Conservation (phyloP, 805 yeast genomes). For the Candida parachauliodes region DNA sequence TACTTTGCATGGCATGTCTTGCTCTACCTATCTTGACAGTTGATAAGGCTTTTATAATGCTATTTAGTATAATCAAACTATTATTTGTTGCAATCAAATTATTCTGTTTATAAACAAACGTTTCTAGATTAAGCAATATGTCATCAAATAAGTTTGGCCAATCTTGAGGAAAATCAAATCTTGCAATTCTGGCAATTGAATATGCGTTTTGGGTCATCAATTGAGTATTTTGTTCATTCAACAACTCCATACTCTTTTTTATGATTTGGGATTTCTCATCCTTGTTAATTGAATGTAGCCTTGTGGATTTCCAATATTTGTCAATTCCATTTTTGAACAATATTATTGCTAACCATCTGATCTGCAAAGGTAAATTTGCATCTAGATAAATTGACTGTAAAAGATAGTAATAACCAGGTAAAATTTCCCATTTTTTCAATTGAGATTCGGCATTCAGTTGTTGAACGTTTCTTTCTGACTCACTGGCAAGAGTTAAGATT, state of each 20-base stretch:
- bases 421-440: constrained; percentile 64
- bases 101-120: constrained; percentile 35
- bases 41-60: constrained; percentile 69
- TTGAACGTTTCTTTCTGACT: constrained; percentile 42
- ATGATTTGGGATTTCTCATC: constrained; percentile 72
- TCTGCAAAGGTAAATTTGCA: constrained; percentile 53
- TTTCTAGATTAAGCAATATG: constrained; percentile 42
- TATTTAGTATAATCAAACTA: constrained; percentile 64
- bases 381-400: constrained; percentile 62
- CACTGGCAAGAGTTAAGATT: constrained; percentile 29
- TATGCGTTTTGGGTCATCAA: constrained; percentile 81
- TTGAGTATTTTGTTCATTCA: constrained; percentile 71
- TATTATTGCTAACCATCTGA: constrained; percentile 84
- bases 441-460: constrained; percentile 69
- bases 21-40: constrained; percentile 81
- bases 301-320: constrained; percentile 74
- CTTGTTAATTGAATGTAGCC: constrained; percentile 46
- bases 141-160: constrained; percentile 84
- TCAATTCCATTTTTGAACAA: constrained; percentile 87
- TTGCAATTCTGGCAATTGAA: constrained; percentile 70
- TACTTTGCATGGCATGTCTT: constrained; percentile 69
- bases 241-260: constrained; percentile 50
- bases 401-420: constrained; percentile 54
- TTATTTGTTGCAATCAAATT: constrained; percentile 59
- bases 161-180: constrained; percentile 81